Evolutionary conservation across 2,329 filamentous ascomycete species (phyloP), one percentile per base, ranked within the genome.

Genomic region (Verticillium albo-atrum): DNA sequence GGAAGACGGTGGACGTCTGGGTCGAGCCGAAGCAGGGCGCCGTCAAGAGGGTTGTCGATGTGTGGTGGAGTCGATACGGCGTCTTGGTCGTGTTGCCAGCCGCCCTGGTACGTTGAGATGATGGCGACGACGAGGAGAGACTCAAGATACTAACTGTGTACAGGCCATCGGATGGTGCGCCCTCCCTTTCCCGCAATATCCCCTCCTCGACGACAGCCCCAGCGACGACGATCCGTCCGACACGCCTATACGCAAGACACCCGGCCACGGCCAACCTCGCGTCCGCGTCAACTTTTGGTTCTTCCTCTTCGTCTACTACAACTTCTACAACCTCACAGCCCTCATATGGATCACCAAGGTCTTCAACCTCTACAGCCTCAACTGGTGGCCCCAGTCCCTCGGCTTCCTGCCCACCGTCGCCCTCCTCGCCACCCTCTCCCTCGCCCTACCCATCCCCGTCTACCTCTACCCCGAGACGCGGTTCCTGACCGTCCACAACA

Each of bases 211-310:
- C 59, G 74, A 80, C 37, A 74, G 79, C 60, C 73, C 76, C 54
- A 68, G 67, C 34, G 64, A 61, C 35, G 67, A 67, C 56, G 70
- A 67, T 50, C 66, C 67, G 12, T 37, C 35, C 17, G 65, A 68
- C 37, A 34, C 64, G 34, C 55, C 67, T 52, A 60, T 60, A 62
- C 74, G 75, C 63, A 82, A 79, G 58, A 73, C 76, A 1, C 85
- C 86, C 0, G 86, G 86, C 27, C 85, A 89, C 75, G 87, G 87
- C 60, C 78, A 81, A 65, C 84, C 86, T 6, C 77, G 82, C 50
- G 86, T 89, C 4, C 81, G 83, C 62, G 82, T 89, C 65, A 88
- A 87, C 74, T 89, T 89, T 68, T 89, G 87, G 86, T 89, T 88
- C 77, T 89, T 89, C 68, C 76, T 89, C 37, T 82, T 88, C 55